phyloP scores from a whole-genome alignment of 1,139 yeast species.

The Suhomyces ambrosiae region DNA sequence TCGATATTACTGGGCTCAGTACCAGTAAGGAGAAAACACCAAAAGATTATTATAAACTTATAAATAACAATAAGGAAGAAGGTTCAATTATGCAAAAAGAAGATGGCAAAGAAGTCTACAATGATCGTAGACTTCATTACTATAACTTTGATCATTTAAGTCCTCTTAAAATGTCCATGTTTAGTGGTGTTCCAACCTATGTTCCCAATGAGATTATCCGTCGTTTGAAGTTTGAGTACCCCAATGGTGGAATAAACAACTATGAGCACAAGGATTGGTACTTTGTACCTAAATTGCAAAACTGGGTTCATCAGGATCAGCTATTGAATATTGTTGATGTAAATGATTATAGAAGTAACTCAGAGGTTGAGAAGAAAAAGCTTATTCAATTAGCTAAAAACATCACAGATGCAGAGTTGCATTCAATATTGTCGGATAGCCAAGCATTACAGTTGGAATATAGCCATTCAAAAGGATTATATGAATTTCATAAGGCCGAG shows the following conservation, averaged over 20 bases:
- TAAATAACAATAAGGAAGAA: constrained; percentile 15
- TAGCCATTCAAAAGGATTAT: constrained; percentile 39
- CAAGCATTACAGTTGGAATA: constrained; percentile 40
- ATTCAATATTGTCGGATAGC: constrained; percentile 34
- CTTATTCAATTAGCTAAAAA: constrained; percentile 14
- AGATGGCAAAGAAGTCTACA: constrained; percentile 19
- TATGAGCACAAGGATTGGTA: constrained; percentile 27
- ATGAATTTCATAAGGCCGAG: constrained; percentile 40
- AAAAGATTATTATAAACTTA: constrained; percentile 11
- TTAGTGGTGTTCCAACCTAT: constrained; percentile 24
- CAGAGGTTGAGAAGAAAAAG: constrained; percentile 15
- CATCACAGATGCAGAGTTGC: constrained; percentile 29
- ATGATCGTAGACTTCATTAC: constrained; percentile 27
- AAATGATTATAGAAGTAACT: constrained; percentile 14
- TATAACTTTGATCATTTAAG: constrained; percentile 25
- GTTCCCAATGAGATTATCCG: constrained; percentile 19
- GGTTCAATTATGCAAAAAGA: constrained; percentile 15
- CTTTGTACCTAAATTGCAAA: constrained; percentile 30
- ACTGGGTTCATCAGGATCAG: constrained; percentile 27
- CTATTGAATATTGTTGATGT: constrained; percentile 10
- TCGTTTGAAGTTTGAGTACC: constrained; percentile 23
- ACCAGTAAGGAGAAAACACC: constrained; percentile 18
- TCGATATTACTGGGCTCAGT: constrained; percentile 30
- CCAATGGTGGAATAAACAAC: constrained; percentile 23
- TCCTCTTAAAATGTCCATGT: constrained; percentile 24